Percentiles rank a stretch among this genome's conserved stretches.
These are phyloP conservation scores for Emergomyces africanus DNA, from an alignment of 2,329 filamentous ascomycete species.

Conservation along the genomic window DNA sequence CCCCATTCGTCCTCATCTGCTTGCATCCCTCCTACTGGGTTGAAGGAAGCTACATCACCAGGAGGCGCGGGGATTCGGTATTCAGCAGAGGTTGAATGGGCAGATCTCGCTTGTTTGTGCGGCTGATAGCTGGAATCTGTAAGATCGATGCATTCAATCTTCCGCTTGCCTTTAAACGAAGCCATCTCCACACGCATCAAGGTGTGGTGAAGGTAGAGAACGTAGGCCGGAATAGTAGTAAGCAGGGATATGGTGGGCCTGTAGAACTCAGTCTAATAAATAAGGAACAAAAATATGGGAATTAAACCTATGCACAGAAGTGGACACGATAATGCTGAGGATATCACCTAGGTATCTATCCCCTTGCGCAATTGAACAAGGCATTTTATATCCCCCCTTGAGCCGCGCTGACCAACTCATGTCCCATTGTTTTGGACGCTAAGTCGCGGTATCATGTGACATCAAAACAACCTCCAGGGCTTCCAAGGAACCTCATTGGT, in stretches of 20 bases:
- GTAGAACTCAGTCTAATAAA: neutral
- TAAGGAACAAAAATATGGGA: too few species aligned
- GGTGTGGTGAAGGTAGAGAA: neutral
- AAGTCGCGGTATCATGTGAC: too few species aligned
- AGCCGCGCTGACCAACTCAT: too few species aligned
- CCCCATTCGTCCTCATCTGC: slow-evolving; percentile 26
- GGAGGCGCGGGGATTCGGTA: neutral
- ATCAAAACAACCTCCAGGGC: too few species aligned
- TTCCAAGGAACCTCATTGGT: too few species aligned
- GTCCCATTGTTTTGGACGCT: too few species aligned
- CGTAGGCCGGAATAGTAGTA: too few species aligned
- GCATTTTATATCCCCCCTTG: too few species aligned
- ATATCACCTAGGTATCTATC: too few species aligned
- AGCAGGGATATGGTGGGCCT: neutral
- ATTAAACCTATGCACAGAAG: too few species aligned
- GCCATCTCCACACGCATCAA: neutral
- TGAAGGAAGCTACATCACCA: slow-evolving; percentile 7
- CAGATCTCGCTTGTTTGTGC: neutral
- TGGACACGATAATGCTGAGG: too few species aligned
- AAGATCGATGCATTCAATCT: slow-evolving; percentile 1
- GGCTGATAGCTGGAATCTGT: neutral
- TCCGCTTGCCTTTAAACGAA: neutral
- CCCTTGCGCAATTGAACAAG: too few species aligned
- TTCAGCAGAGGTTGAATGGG: neutral
- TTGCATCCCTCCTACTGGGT: slow-evolving; percentile 16